A percentile compares a stretch with the other conserved stretches of the same genome.
Conservation (phyloP, 106 monocot genomes). For the Dioscorea zingiberensis region DNA sequence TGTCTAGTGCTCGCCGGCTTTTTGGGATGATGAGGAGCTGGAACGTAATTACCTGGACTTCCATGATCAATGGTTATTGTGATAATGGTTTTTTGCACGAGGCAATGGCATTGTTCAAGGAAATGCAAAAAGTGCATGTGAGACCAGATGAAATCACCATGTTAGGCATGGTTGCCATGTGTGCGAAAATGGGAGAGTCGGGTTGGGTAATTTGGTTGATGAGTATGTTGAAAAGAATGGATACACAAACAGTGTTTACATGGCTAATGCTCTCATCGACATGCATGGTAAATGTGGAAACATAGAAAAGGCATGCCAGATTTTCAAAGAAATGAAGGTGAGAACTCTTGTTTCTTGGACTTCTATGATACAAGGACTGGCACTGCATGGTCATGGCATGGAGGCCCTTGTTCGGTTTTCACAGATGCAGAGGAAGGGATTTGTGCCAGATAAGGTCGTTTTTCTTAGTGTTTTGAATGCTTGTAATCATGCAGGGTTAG, state of each 20-base stretch:
- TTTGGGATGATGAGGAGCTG: constrained; percentile 9
- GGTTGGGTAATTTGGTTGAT: constrained; percentile 11
- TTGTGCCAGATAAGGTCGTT: constrained; percentile 17
- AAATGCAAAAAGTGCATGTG: constrained; percentile 6
- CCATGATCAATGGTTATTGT: constrained; percentile 21
- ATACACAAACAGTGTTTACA: not conserved
- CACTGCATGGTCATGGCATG: constrained; percentile 24
- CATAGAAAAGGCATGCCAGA: constrained; percentile 15
- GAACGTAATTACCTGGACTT: constrained; percentile 23
- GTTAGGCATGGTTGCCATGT: constrained; percentile 18
- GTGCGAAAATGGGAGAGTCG: constrained; percentile 14
- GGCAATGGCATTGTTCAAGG: constrained; percentile 19
- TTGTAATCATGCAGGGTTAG: constrained; percentile 22
- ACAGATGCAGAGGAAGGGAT: constrained; percentile 38
- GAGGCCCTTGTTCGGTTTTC: constrained; percentile 29
- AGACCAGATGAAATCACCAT: constrained; percentile 20
- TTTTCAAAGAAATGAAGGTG: constrained; percentile 12
- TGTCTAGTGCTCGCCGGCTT: constrained; percentile 2
- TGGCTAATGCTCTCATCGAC: constrained; percentile 28
- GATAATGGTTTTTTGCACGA: not conserved
- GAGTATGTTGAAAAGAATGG: constrained; percentile 9
- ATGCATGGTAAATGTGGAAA: constrained; percentile 31
- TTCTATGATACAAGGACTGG: constrained; percentile 23
- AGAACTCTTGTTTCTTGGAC: constrained; percentile 28
- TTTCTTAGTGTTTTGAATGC: constrained; percentile 22